Conservation (phyloP, 768 basidiomycete species). For the Suillus sp. region DNA sequence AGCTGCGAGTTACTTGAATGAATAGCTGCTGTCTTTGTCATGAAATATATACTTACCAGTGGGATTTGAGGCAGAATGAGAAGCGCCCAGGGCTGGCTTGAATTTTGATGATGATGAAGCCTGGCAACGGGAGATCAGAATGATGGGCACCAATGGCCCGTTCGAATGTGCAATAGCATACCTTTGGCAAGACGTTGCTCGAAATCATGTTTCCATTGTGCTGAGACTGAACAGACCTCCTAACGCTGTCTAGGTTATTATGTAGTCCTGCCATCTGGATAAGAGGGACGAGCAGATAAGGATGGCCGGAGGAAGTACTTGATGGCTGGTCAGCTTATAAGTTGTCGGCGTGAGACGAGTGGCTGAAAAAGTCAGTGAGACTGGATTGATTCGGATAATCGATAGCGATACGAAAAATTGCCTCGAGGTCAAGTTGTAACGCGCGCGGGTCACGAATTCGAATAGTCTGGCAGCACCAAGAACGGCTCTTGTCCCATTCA, state of each 20-base stretch:
- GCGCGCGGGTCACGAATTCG: conserved; percentile 8
- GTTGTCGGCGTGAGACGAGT: conserved; percentile 13
- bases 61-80: conserved; percentile 5
- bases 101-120: conserved; percentile 41
- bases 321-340: not conserved
- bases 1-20: conserved; percentile 17
- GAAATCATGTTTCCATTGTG: conserved; percentile 5
- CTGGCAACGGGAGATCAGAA: not conserved
- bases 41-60: not conserved
- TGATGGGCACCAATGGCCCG: not conserved
- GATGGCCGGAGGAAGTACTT: not conserved
- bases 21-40: not conserved
- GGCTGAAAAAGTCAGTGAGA: conserved; percentile 6
- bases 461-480: not conserved
- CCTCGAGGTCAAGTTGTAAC: conserved; percentile 6
- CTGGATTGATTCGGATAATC: conserved; percentile 7
- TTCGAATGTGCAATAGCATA: not conserved
- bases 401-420: conserved; percentile 4
- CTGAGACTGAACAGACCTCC: not conserved
- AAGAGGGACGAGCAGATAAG: not conserved
- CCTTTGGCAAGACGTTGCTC: conserved; percentile 5
- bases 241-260: conserved; percentile 5
- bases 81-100: conserved; percentile 41
- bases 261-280: not conserved
- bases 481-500: conserved; percentile 8